Evolutionary conservation across 352 stramenopile species (phyloP).

Genomic region (Halophytophthora batemanensis): DNA sequence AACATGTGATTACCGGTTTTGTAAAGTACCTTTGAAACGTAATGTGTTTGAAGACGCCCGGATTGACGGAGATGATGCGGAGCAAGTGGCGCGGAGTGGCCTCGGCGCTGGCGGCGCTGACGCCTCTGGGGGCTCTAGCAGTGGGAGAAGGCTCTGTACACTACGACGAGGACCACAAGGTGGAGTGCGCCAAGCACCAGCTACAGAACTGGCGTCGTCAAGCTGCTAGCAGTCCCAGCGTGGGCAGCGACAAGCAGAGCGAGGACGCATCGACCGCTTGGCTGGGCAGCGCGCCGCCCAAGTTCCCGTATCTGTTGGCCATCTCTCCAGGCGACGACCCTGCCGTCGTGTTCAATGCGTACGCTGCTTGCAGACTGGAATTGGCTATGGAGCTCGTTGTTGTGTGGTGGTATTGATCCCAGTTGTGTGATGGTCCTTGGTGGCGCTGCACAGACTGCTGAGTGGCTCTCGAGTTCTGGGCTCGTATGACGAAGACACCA

Average conservation of each 20-base stretch:
- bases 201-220: constrained; percentile 22
- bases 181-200: constrained; percentile 34
- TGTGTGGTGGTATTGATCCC: neutral
- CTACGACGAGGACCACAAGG: constrained; percentile 36
- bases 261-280: constrained; percentile 20
- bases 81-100: constrained; percentile 11
- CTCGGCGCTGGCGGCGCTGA: constrained; percentile 20
- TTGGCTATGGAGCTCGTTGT: neutral
- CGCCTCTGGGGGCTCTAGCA: constrained; percentile 20
- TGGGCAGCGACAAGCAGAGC: constrained; percentile 3
- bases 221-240: neutral
- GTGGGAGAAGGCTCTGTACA: constrained; percentile 39
- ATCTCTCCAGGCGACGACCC: constrained; percentile 57
- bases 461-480: constrained; percentile 28
- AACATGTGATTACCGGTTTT: neutral
- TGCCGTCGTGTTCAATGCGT: constrained; percentile 25
- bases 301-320: constrained; percentile 67
- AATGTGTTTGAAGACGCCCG: constrained; percentile 7
- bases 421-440: too few species aligned
- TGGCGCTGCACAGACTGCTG: constrained; percentile 13
- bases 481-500: constrained; percentile 33
- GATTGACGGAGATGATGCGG: constrained; percentile 10
- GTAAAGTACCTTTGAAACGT: neutral
- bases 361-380: constrained; percentile 3
- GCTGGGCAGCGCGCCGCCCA: constrained; percentile 47